Base-by-base conservation (phyloP, 2,329 filamentous ascomycete species). In the Cercospora zeina region DNA sequence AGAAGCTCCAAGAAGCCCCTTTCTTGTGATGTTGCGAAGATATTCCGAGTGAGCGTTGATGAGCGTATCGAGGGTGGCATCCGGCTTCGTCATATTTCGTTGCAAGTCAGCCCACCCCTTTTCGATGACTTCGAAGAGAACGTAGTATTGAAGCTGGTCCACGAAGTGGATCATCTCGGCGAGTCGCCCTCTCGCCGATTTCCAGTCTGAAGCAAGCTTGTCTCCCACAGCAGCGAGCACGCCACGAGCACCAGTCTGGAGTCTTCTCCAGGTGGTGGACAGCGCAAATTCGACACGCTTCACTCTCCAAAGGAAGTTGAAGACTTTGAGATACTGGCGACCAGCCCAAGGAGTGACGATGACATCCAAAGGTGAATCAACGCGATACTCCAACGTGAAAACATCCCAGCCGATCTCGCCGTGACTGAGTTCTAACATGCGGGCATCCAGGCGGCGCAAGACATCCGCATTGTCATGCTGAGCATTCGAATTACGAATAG, bases 81-180 rank as follows among this genome's bases (percentile, higher is more conserved):
- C 90, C 13, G 93, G 91, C 53, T 73, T 71, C 13, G 85, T 86
- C 65, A 97, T 88, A 33, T 89, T 89, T 30, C 86, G 84, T 75
- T 97, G 90, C 2, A 99, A 83, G 72, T 93, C 89, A 65, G 90
- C 90, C 96, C 95, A 99, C 54, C 91, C 95, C 36, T 90, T 89
- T 76, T 99, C 95, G 69, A 99, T 97, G 69, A 99, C 95, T 76
- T 99, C 95, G 72, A 97, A 99, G 9, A 99, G 83, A 69, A 99
- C 97, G 76, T 99, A 99, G 79, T 97, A 97, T 76, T 99, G 95
- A 13, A 99, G 83, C 77, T 99, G 95, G 66, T 91, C 91, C 72
- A 97, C 88, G 73, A 99, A 97, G 75, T 99, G 96, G 14, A 97
- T 91, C 95, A 99, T 99, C 77, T 99, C 96, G 11, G 93, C 93